phyloP scores from a whole-genome alignment of 129 eudicot genomes.

The Arctium minus region DNA sequence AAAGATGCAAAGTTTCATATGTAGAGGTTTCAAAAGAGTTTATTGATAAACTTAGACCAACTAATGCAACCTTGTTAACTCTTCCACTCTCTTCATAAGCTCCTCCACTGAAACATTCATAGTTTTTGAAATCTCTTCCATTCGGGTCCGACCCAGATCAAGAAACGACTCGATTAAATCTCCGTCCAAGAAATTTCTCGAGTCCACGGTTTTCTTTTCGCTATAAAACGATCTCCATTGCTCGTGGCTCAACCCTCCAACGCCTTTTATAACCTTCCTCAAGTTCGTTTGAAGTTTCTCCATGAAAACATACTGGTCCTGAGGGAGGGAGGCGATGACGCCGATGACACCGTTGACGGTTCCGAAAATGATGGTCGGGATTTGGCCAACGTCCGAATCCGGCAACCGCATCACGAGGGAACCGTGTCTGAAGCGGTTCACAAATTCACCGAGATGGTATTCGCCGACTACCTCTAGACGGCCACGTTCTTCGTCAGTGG shows the following conservation, averaged over 20 bases:
- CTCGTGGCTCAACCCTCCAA: constrained; percentile 94
- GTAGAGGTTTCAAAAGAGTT: background rate
- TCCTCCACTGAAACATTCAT: constrained; percentile 89
- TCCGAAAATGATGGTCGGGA: constrained; percentile 83
- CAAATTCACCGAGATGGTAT: constrained; percentile 93
- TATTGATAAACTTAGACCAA: background rate
- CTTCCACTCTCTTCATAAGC: constrained; percentile 94
- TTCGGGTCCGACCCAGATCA: constrained; percentile 69
- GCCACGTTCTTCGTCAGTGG: constrained; percentile 95
- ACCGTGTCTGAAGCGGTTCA: constrained; percentile 85
- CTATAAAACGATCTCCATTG: constrained; percentile 95
- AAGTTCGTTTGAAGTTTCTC: constrained; percentile 82
- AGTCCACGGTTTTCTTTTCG: constrained; percentile 89
- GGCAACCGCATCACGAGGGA: constrained; percentile 95
- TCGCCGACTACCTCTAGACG: constrained; percentile 95
- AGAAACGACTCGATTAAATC: constrained; percentile 95
- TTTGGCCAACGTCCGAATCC: constrained; percentile 87
- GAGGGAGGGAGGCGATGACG: constrained; percentile 91
- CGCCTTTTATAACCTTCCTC: constrained; percentile 87
- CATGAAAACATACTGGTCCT: constrained; percentile 71
- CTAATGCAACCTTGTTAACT: constrained; percentile 87
- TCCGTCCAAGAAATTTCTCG: constrained; percentile 83
- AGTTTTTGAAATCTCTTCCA: constrained; percentile 75
- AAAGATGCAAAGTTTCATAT: background rate
- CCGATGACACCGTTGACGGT: constrained; percentile 93